Conservation (phyloP, 2,329 filamentous ascomycete genomes). For the Seiridium cupressi region DNA sequence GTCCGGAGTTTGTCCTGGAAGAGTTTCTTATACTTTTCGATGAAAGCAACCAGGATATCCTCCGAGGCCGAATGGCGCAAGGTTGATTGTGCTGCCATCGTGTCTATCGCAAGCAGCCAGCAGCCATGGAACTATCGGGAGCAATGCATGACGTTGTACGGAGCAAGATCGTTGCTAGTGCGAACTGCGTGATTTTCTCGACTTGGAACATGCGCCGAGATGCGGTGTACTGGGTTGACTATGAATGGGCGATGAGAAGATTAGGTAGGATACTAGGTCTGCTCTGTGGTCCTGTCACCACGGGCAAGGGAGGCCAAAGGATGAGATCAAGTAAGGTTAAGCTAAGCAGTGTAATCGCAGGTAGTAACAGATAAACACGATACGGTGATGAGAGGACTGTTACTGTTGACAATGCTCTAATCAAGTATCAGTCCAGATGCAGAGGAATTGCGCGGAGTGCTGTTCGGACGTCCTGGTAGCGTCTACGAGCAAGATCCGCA, state of each 20-base stretch:
- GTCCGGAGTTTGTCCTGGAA: slow-evolving; percentile 55
- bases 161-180: no score
- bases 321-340: neutral
- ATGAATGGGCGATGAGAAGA: neutral
- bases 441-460: neutral
- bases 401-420: neutral
- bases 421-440: neutral
- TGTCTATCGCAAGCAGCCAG: slow-evolving; percentile 11
- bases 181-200: no score
- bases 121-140: neutral
- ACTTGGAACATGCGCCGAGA: no score
- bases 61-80: slow-evolving; percentile 65
- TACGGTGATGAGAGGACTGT: neutral
- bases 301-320: neutral
- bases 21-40: slow-evolving; percentile 57
- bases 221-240: neutral
- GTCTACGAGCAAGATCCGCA: neutral
- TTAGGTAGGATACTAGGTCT: neutral
- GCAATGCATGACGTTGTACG: neutral
- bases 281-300: neutral
- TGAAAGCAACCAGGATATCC: slow-evolving; percentile 64
- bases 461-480: neutral
- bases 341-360: neutral
- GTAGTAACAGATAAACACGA: neutral
- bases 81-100: slow-evolving; percentile 87